Percentiles rank a stretch among this genome's conserved stretches.
phyloP scores from a whole-genome alignment of 2,329 filamentous ascomycete genomes.

The Trichoderma gracile region DNA sequence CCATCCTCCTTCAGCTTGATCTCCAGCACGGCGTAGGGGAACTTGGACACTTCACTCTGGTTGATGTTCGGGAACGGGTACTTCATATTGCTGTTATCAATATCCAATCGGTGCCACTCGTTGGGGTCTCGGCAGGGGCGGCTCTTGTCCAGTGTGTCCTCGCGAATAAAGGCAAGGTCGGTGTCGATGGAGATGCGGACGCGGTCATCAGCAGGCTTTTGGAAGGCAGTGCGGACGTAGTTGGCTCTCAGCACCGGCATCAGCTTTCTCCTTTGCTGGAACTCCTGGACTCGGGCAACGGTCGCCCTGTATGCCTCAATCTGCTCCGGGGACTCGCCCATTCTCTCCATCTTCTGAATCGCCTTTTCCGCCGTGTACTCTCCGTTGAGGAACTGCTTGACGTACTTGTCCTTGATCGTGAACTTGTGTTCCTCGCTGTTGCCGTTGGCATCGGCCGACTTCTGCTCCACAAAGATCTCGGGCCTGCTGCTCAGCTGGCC shows the following conservation, averaged over 20 bases:
- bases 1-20: conserved; percentile 78
- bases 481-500: conserved; percentile 77
- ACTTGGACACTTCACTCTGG: conserved; percentile 86
- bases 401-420: conserved; percentile 89
- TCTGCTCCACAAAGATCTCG: conserved; percentile 85
- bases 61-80: conserved; percentile 87
- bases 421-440: conserved; percentile 78
- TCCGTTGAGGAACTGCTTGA: conserved; percentile 81
- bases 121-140: conserved; percentile 86
- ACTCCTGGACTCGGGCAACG: conserved; percentile 74
- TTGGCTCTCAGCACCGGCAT: conserved; percentile 87
- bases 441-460: conserved; percentile 75
- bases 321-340: conserved; percentile 65
- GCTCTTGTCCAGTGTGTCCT: conserved; percentile 73
- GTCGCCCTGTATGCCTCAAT: conserved; percentile 70
- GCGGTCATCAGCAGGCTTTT: conserved; percentile 88
- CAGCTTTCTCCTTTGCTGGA: conserved; percentile 74
- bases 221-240: conserved; percentile 92
- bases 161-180: conserved; percentile 81
- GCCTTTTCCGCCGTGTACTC: conserved; percentile 92
- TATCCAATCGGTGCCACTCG: conserved; percentile 88
- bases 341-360: conserved; percentile 80
- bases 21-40: conserved; percentile 88
- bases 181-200: conserved; percentile 93
- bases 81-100: conserved; percentile 78